Evolutionary conservation across 2,329 filamentous ascomycete genomes (phyloP).

Genomic region (Cladophialophora bantiana): DNA sequence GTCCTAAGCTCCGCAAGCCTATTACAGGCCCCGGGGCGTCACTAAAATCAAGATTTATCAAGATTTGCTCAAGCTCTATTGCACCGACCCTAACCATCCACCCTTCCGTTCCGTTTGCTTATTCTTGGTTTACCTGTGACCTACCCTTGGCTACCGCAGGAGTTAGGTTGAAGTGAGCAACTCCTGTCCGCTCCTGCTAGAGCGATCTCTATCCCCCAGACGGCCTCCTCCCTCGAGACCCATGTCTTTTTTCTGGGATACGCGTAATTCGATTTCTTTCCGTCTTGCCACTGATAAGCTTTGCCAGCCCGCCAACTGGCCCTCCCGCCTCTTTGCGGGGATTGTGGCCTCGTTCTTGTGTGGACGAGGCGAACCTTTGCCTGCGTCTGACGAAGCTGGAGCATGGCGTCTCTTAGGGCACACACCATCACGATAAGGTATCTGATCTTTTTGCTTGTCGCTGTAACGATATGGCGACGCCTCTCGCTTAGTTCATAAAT

Average conservation of each 20-base stretch:
- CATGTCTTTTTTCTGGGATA: slow-evolving; percentile 3
- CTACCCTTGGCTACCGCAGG: too few species aligned
- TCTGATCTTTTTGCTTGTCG: slow-evolving; percentile 18
- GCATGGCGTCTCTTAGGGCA: slow-evolving; percentile 13
- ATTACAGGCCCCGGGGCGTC: background rate
- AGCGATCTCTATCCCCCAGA: background rate
- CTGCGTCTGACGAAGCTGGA: background rate
- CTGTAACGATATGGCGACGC: slow-evolving; percentile 18
- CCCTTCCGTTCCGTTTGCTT: background rate
- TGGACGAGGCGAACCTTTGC: slow-evolving; percentile 9
- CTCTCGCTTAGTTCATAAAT: slow-evolving; percentile 23
- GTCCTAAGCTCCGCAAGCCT: too few species aligned
- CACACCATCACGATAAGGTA: slow-evolving; percentile 22
- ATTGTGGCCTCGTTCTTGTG: slow-evolving; percentile 3
- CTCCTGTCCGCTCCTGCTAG: background rate
- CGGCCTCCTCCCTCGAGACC: background rate
- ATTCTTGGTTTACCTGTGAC: background rate
- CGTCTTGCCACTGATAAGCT: slow-evolving; percentile 29
- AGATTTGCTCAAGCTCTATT: slow-evolving; percentile 4
- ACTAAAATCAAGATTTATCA: background rate
- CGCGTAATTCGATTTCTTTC: slow-evolving; percentile 6
- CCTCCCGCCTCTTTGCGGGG: slow-evolving; percentile 15
- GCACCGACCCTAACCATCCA: background rate
- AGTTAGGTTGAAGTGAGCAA: background rate
- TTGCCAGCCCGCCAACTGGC: slow-evolving; percentile 8